phyloP scores from a whole-genome alignment of 2,329 filamentous ascomycete genomes.

The Aureobasidium melanogenum region DNA sequence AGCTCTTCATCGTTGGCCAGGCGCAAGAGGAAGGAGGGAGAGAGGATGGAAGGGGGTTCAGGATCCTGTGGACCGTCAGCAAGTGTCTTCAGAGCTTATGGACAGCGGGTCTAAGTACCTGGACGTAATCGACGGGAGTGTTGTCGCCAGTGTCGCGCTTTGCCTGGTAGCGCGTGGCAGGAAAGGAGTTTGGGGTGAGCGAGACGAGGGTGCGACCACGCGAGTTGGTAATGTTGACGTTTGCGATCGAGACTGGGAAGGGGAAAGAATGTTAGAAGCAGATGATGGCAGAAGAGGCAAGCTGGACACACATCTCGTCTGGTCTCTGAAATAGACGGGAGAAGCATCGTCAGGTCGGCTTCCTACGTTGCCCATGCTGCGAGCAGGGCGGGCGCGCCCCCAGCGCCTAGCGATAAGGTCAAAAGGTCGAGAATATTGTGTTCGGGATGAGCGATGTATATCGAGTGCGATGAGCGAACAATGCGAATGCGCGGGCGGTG shows the following conservation, averaged over 20 bases:
- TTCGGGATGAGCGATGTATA: neutral
- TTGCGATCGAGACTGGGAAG: slow-evolving; percentile 70
- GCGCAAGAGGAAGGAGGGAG: slow-evolving; percentile 74
- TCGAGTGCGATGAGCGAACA: neutral
- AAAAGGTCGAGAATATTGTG: neutral
- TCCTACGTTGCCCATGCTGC: slow-evolving; percentile 77
- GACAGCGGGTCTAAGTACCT: slow-evolving; percentile 51
- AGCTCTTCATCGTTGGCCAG: slow-evolving; percentile 87
- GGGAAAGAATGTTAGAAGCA: neutral
- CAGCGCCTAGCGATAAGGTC: neutral
- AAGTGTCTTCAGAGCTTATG: neutral
- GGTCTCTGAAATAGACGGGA: slow-evolving; percentile 77
- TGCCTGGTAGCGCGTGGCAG: slow-evolving; percentile 67
- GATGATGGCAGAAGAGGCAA: neutral
- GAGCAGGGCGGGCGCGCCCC: slow-evolving; percentile 4
- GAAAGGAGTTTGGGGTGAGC: slow-evolving; percentile 77
- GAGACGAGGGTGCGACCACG: slow-evolving; percentile 68
- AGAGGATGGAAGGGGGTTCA: slow-evolving; percentile 41
- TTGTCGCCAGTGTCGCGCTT: slow-evolving; percentile 66
- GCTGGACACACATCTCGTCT: slow-evolving; percentile 67
- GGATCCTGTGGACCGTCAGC: slow-evolving; percentile 54
- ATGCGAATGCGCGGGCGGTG: neutral
- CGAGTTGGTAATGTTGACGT: slow-evolving; percentile 70
- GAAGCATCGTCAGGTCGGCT: slow-evolving; percentile 80
- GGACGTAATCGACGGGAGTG: slow-evolving; percentile 77